phyloP scores from a whole-genome alignment of 495 filamentous ascomycete species.

The Haplographium delicatum region DNA sequence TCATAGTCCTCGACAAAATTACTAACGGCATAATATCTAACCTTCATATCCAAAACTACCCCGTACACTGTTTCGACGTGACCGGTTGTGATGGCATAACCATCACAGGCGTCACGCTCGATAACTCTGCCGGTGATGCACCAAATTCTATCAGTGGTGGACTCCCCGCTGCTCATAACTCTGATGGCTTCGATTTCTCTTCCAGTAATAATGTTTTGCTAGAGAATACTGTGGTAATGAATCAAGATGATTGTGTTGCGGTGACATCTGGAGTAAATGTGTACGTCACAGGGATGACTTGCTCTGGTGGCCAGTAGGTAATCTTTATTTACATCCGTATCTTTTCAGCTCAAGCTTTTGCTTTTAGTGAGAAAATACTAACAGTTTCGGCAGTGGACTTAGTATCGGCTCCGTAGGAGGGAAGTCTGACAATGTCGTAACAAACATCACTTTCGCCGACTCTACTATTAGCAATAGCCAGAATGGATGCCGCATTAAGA shows the following conservation, averaged over 20 bases:
- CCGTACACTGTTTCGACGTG: slow-evolving; percentile 57
- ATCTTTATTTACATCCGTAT: background rate
- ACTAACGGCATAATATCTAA: slow-evolving; percentile 33
- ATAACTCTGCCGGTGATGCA: slow-evolving; percentile 53
- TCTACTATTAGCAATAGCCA: slow-evolving; percentile 46
- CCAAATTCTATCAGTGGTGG: slow-evolving; percentile 31
- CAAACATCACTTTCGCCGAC: slow-evolving; percentile 47
- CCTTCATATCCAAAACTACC: slow-evolving; percentile 48
- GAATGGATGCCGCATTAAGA: slow-evolving; percentile 60
- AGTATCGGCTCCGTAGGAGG: slow-evolving; percentile 65
- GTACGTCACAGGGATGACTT: slow-evolving; percentile 41
- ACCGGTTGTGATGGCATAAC: slow-evolving; percentile 42
- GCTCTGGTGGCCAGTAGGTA: slow-evolving; percentile 47
- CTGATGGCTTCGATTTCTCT: slow-evolving; percentile 60
- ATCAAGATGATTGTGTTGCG: slow-evolving; percentile 62
- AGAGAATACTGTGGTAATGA: slow-evolving; percentile 46
- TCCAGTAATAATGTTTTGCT: slow-evolving; percentile 43
- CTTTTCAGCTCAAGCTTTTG: background rate
- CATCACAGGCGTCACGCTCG: slow-evolving; percentile 49
- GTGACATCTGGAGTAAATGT: slow-evolving; percentile 58
- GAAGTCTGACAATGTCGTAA: slow-evolving; percentile 53
- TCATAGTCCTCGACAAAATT: slow-evolving; percentile 37
- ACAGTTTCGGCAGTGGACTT: slow-evolving; percentile 34
- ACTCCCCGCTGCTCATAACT: slow-evolving; percentile 50
- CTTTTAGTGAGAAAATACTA: background rate